A percentile compares a stretch with the other conserved stretches of the same genome.
Evolutionary conservation across 208 protist genomes (phyloP).

Genomic region (Acanthamoeba royreba): DNA sequence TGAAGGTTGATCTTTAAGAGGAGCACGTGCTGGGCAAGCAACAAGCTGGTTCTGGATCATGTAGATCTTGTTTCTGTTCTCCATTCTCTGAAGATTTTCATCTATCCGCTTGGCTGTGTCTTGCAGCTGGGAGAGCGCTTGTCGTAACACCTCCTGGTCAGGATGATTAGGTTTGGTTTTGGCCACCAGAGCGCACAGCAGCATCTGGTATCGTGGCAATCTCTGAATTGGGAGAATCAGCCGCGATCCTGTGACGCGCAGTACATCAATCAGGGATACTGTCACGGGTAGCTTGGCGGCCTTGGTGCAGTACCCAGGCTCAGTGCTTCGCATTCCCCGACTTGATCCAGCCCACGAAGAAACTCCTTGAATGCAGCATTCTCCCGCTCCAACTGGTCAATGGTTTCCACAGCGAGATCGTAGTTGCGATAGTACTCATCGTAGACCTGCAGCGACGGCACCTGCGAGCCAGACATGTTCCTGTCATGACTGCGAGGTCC

Average conservation of each 20-base stretch:
- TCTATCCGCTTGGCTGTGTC: background rate
- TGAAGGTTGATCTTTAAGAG: background rate
- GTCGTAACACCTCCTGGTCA: background rate
- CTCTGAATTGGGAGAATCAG: conserved; percentile 6
- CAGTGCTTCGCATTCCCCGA: background rate
- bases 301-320: background rate
- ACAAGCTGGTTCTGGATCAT: background rate
- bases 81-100: background rate
- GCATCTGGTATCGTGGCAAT: background rate
- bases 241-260: background rate
- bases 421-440: conserved; percentile 21
- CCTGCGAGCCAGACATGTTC: background rate
- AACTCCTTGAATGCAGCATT: background rate
- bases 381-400: conserved; percentile 12
- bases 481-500: background rate
- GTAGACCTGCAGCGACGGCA: background rate
- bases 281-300: background rate
- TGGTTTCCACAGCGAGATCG: background rate
- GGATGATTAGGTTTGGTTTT: background rate
- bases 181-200: background rate
- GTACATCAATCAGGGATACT: background rate
- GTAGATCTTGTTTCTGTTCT: background rate
- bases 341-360: background rate
- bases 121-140: background rate
- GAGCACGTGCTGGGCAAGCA: background rate